Evolutionary conservation across 2,329 filamentous ascomycete genomes (phyloP), one percentile per base, ranked within the genome.

Genomic region (Alternaria longipes): DNA sequence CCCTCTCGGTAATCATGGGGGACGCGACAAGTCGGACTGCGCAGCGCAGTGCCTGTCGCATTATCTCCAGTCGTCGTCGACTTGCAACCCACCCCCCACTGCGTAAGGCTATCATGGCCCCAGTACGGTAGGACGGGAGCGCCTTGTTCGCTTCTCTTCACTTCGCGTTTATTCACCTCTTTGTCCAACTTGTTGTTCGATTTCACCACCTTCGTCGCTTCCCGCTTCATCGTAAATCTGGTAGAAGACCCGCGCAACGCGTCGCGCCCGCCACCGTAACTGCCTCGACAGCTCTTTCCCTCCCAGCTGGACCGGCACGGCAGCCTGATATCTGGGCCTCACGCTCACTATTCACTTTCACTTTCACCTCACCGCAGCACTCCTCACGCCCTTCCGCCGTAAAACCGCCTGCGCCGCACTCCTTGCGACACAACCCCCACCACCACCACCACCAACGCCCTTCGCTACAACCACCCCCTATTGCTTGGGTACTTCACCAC

Each of bases 1-100:
- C 45, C 30, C 63, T 66, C 66, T 68, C 64, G 65, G 64, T 65
- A 66, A 63, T 18, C 14, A 34, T 64, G 56, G 49, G 41, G 55
- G 49, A 56, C 56, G 52, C 61, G 59, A 51, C 38, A 42, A 41
- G 28, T 52, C 32, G 50, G 46, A 50, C 20, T 38, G 30, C 46
- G 46, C 46, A 36, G 30, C 34, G 30, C 46, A 26, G 24, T 26
- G 24, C 46, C 38, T 50, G 28, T 38, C 32, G 30, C 46, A 50
- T 44, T 14, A 40, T 49, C 38, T 49, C 40, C 30, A 41, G 34
- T n/a, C 41, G 51, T 60, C 53, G 41, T 45, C 59, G 34, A 46
- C 42, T 52, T 12, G 53, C 52, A 52, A 58, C 54, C 49, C 51
- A 50, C 30, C 52, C 53, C 59, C 53, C 54, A 60, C 59, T 22